Evolutionary conservation across 805 yeast genomes (phyloP), one percentile per base, ranked within the genome.

Genomic region (Cyberlindnera amylophila): DNA sequence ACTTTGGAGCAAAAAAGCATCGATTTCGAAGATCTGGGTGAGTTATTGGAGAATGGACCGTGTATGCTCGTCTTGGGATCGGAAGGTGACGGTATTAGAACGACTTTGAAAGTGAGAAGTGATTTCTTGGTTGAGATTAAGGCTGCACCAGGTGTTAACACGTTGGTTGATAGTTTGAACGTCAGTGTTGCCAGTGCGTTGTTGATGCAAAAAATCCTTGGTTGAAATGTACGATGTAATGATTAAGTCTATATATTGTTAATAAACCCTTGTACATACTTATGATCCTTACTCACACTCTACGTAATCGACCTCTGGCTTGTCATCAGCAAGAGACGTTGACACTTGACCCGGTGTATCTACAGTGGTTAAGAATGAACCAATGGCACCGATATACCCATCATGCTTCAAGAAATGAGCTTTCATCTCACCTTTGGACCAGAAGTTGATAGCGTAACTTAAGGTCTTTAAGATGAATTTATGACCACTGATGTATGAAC

Each of bases 381-480:
- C 99, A 63, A 93, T 86, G 30, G 95, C 86, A 8, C 99, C 99
- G 43, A 91, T 70, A 60, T 90, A 93, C 0, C 98, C 97, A 63
- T 91, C 99, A 59, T 91, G 99, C 44, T 95, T 80, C 53, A 93
- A 70, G 63, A 91, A 91, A 63, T 88, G 93, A n/a, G 96, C 95
- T 49, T 78, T 76, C 73, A 89, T 90, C 38, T 77, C 81, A 11
- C 96, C 96, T 45, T 83, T 72, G 7, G 96, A 86, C 99, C 99
- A 91, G 69, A 91, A 91, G 55, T 86, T 80, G 51, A 93, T 91
- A 14, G 98, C 99, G 64, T 81, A 90, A 46, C 91, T 81, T 50
- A 91, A 66, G 0, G 99, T 93, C 61, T 91, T 86, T 71, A 91
- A 90, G 3, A 98, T 91, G 58, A 88, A 96, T 47, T 86, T 80